Evolutionary conservation across 208 protist genomes (phyloP).

Genomic region (Wallacemonas rigidus): DNA sequence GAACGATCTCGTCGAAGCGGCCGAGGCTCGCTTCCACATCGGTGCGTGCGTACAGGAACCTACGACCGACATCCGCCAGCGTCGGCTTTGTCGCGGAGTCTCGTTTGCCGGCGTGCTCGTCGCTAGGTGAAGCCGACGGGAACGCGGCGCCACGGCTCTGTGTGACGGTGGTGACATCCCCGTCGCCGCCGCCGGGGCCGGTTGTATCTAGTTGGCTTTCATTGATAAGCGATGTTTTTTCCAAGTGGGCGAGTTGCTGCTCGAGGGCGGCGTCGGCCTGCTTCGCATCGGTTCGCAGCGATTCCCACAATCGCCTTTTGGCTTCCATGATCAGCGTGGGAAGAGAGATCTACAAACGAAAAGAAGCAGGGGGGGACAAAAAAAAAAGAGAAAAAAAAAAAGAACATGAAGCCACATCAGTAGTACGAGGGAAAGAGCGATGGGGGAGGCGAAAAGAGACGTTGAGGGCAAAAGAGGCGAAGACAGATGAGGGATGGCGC

Average conservation of each 20-base stretch:
- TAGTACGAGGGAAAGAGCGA: not conserved
- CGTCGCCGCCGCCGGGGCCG: not conserved
- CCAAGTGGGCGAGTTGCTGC: conserved; percentile 52
- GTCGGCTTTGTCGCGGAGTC: not conserved
- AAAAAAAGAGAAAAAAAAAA: not conserved
- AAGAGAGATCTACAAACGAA: not conserved
- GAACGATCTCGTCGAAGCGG: conserved; percentile 33
- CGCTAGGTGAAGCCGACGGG: not conserved
- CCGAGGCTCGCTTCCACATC: conserved; percentile 29
- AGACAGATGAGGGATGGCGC: no score
- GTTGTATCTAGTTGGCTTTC: conserved; percentile 21
- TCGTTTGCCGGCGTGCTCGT: not conserved
- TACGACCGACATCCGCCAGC: conserved; percentile 16
- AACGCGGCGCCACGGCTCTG: not conserved
- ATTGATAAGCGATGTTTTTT: conserved; percentile 39
- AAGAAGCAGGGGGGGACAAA: not conserved
- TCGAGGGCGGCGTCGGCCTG: conserved; percentile 64
- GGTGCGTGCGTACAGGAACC: conserved; percentile 31
- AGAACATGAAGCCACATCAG: not conserved
- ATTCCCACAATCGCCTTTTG: conserved; percentile 50
- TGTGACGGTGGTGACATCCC: not conserved
- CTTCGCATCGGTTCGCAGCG: conserved; percentile 65
- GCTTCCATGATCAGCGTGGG: conserved; percentile 26
- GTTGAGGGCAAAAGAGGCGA: no score
- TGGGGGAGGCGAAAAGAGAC: no score